Evolutionary conservation across 1,284 basidiomycete species (phyloP).

Genomic region (Pseudozyma sp.): DNA sequence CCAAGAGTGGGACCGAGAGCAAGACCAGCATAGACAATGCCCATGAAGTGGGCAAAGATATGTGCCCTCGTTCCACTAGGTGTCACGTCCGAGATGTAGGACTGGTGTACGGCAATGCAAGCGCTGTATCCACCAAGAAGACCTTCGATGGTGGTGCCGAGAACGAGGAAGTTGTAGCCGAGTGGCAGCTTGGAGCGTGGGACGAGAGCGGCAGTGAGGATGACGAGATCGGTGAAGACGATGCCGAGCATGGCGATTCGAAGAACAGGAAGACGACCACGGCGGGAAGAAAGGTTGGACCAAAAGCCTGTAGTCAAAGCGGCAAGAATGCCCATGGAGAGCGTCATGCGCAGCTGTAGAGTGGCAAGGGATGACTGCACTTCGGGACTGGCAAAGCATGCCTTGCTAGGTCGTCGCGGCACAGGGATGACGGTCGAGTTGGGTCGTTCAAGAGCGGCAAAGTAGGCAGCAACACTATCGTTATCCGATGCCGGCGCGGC

Average conservation of each 20-base stretch:
- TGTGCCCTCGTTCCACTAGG: constrained; percentile 60
- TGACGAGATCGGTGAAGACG: constrained; percentile 77
- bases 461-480: constrained; percentile 19
- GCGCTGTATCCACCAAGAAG: constrained; percentile 87
- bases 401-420: constrained; percentile 37
- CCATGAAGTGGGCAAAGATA: constrained; percentile 61
- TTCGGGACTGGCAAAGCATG: constrained; percentile 48
- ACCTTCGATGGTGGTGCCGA: constrained; percentile 85
- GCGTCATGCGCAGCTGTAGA: constrained; percentile 73
- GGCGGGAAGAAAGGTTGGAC: constrained; percentile 82
- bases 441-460: constrained; percentile 20
- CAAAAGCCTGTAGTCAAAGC: constrained; percentile 88
- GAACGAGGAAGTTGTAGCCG: constrained; percentile 80
- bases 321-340: constrained; percentile 82
- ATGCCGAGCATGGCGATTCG: constrained; percentile 79
- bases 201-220: constrained; percentile 36
- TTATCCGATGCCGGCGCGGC: not conserved
- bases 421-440: constrained; percentile 42
- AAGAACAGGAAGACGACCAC: constrained; percentile 82
- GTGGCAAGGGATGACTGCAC: constrained; percentile 52
- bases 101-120: constrained; percentile 80
- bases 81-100: constrained; percentile 75
- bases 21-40: constrained; percentile 61
- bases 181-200: constrained; percentile 67
- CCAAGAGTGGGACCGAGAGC: constrained; percentile 64